phyloP scores from a whole-genome alignment of 169 alveolate species.

The Plasmodium gonderi region DNA sequence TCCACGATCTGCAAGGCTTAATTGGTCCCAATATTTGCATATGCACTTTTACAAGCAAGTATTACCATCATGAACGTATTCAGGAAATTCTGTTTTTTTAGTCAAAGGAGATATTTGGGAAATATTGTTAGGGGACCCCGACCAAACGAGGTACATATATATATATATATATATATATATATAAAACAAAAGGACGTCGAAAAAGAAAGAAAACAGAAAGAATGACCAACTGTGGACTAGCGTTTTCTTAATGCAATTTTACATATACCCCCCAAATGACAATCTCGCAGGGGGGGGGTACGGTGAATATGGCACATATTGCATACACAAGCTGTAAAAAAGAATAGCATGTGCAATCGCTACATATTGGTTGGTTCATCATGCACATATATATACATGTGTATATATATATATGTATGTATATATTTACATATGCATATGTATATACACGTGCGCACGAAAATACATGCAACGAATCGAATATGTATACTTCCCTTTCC shows the following conservation, averaged over 20 bases:
- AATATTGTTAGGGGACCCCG: slow-evolving; percentile 60
- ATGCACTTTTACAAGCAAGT: neutral
- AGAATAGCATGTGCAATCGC: too few relatives aligned
- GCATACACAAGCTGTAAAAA: too few relatives aligned
- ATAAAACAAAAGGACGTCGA: neutral
- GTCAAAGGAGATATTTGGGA: slow-evolving; percentile 43
- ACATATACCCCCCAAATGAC: too few relatives aligned
- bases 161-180: too few relatives aligned
- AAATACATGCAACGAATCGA: neutral
- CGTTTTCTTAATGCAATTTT: too few relatives aligned
- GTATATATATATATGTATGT: too few relatives aligned
- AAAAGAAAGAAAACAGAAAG: neutral
- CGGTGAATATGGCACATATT: too few relatives aligned
- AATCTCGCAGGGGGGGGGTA: too few relatives aligned
- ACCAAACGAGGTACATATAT: slow-evolving; percentile 37
- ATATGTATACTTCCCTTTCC: neutral
- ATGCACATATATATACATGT: too few relatives aligned
- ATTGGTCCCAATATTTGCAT: neutral
- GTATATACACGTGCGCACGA: too few relatives aligned
- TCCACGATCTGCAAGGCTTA: neutral
- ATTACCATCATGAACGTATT: slow-evolving; percentile 3
- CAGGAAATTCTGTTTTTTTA: neutral
- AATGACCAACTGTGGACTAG: neutral
- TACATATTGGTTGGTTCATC: too few relatives aligned
- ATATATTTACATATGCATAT: too few relatives aligned